Evolutionary conservation across 179 eudicot genomes (phyloP).

Genomic region (Actinidia polygama): DNA sequence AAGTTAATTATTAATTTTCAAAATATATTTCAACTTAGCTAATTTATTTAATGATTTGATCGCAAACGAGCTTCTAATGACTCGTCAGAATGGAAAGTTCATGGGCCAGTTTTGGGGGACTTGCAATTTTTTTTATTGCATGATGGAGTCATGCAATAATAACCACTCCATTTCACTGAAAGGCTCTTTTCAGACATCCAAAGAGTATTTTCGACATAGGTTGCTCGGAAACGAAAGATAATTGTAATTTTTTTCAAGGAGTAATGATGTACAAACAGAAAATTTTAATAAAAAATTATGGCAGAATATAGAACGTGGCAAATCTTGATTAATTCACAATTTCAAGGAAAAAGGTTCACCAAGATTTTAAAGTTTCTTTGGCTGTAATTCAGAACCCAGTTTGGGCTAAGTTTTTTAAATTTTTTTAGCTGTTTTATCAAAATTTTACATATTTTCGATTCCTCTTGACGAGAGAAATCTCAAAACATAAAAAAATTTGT

Average conservation of each 20-base stretch:
- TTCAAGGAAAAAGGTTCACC: too few relatives aligned
- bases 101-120: conserved; percentile 40
- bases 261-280: background rate
- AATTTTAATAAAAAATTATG: background rate
- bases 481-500: too few relatives aligned
- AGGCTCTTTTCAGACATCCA: background rate
- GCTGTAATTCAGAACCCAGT: background rate
- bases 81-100: conserved; percentile 38
- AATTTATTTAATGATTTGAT: background rate
- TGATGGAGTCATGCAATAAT: conserved; percentile 31
- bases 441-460: too few relatives aligned
- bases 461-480: too few relatives aligned
- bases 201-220: background rate
- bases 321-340: too few relatives aligned
- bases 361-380: too few relatives aligned
- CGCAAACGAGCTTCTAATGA: background rate
- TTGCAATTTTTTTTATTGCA: conserved; percentile 25
- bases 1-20: background rate
- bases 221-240: background rate
- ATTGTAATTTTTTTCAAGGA: background rate
- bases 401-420: background rate
- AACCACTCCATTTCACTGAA: conserved; percentile 14
- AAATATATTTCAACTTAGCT: background rate
- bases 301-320: background rate
- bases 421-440: background rate